A percentile compares a stretch with the other conserved stretches of the same genome.
Conservation (phyloP, 176 grass and related monocot species). For the Luzula sylvatica region DNA sequence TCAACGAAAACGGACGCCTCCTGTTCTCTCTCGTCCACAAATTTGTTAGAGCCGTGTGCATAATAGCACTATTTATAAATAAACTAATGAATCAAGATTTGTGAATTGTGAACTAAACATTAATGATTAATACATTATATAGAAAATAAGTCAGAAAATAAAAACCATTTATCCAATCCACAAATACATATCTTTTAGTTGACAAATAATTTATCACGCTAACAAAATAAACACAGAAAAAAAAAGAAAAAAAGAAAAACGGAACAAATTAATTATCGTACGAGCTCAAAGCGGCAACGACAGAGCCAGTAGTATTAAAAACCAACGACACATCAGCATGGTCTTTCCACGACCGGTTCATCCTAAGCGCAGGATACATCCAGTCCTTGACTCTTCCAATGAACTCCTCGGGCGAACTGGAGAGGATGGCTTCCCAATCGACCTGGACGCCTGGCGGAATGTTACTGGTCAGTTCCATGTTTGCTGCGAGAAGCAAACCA, state of each 20-base stretch:
- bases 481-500: slow-evolving; percentile 76
- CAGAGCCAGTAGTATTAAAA: slow-evolving; percentile 69
- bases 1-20: no score
- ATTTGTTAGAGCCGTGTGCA: no score
- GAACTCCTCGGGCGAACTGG: slow-evolving; percentile 40
- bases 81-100: no score
- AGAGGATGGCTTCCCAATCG: slow-evolving; percentile 95
- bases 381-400: slow-evolving; percentile 48
- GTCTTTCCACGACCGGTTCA: slow-evolving; percentile 55
- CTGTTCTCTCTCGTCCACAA: no score
- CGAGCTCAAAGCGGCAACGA: slow-evolving; percentile 66
- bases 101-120: no score
- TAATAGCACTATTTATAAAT: no score
- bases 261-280: slow-evolving; percentile 23
- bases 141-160: no score
- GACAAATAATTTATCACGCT: no score
- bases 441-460: slow-evolving; percentile 66
- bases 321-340: slow-evolving; percentile 48
- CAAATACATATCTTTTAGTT: no score
- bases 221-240: no score
- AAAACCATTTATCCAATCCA: no score
- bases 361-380: slow-evolving; percentile 65
- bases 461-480: slow-evolving; percentile 68
- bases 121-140: no score
- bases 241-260: background rate